phyloP scores from a whole-genome alignment of 352 stramenopile genomes.

The Pythium folliculosum region DNA sequence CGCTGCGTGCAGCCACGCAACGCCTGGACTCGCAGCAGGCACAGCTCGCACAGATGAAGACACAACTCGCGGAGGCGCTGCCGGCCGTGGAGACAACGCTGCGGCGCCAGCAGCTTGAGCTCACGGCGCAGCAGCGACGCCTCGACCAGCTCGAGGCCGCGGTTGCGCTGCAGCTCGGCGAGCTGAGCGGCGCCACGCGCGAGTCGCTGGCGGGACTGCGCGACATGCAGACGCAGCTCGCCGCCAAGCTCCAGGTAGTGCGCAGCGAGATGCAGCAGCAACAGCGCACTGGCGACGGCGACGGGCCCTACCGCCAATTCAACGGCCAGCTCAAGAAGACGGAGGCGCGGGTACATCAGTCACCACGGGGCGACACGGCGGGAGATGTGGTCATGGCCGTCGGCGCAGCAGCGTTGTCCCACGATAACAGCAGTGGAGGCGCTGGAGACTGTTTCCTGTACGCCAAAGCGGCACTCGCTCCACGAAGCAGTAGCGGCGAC shows the following conservation, averaged over 20 bases:
- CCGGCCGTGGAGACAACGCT: conserved; percentile 7
- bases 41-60: conserved; percentile 33
- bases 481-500: conserved; percentile 10
- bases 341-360: conserved; percentile 25
- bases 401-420: conserved; percentile 13
- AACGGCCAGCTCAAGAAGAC: too few relatives aligned
- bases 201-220: conserved; percentile 35
- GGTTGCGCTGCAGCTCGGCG: conserved; percentile 29
- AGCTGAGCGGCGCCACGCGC: conserved; percentile 17
- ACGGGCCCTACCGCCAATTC: too few relatives aligned
- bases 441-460: conserved; percentile 47
- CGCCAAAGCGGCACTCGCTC: conserved; percentile 42
- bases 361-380: neutral
- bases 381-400: conserved; percentile 24
- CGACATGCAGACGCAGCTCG: conserved; percentile 35
- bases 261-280: conserved; percentile 44
- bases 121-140: conserved; percentile 25
- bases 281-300: conserved; percentile 26
- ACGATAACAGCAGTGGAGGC: neutral
- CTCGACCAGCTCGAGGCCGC: conserved; percentile 35
- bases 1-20: conserved; percentile 34
- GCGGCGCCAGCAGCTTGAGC: conserved; percentile 25
- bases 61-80: conserved; percentile 13
- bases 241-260: conserved; percentile 47
- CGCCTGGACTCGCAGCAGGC: conserved; percentile 28